Base-by-base conservation (phyloP, 768 basidiomycete species). In the Trichaptum fuscoviolaceum region DNA sequence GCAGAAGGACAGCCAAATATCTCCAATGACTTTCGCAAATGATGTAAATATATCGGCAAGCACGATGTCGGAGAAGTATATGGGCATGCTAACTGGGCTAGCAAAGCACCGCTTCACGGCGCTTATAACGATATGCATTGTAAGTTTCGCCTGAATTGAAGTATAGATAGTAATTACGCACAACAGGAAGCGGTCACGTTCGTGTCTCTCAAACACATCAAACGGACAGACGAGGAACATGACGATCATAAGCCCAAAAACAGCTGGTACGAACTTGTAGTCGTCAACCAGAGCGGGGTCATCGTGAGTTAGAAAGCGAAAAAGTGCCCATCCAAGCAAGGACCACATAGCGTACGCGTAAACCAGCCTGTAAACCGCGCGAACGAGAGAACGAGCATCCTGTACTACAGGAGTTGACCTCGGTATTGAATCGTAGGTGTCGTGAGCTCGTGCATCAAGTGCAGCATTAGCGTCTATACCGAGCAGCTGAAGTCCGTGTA, bases 31-130 rank as follows among this genome's bases (percentile, higher is more conserved):
- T 79, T 97, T 98, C 36, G 97, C 96, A 73, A 93, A 96, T 1
- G 96, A 98, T 1, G 97, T 99, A 72, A 96, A 85, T 68, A 99
- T 87, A 82, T 99, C 97, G 67, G 96, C 96, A 67, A 96, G 87
- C 58, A 99, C 85, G 25, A 99, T 87, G 75, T 99, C 97, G 30
- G 88, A 87, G 77, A 99, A 99, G 75, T 89, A 87, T 57, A 95
- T 82, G 5, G 89, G 85, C 57, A 81, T 80, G 64, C 82, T 80
- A 57, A 80, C 72, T 0, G 86, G 78, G n/a, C 90, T 84, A 63
- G 88, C 83, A 25, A 95, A 71, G 73, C 94, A 97, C 69, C 96
- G 84, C 59, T 84, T 80, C 58, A 94, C 73, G 15, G 91, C 78
- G 71, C 96, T 98, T 70, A 25, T 36, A 57, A 65, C 62, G 30